These are phyloP conservation scores for Penicillium palitans DNA, from an alignment of 2,329 filamentous ascomycete genomes.

Conservation along the genomic window DNA sequence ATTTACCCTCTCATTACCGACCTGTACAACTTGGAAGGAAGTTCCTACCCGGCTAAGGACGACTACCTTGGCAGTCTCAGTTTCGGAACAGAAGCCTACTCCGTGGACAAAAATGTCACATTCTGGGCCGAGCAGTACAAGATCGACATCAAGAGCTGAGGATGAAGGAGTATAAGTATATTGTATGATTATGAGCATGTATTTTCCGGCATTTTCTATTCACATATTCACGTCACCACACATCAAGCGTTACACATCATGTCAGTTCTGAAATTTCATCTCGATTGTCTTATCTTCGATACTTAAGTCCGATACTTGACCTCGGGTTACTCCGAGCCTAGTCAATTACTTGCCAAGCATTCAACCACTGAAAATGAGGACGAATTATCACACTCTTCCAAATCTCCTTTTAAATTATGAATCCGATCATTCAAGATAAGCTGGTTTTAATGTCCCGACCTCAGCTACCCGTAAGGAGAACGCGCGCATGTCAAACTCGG, in stretches of 20 bases:
- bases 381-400: not conserved
- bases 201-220: not conserved
- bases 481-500: not conserved
- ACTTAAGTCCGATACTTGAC: not conserved
- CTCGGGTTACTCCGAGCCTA: not conserved
- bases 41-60: conserved; percentile 39
- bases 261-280: not conserved
- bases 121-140: conserved; percentile 45
- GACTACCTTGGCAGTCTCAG: conserved; percentile 56
- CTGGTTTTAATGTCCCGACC: not conserved
- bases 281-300: not conserved
- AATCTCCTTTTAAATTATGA: not conserved
- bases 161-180: not conserved
- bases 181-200: conserved; percentile 10
- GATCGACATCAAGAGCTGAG: conserved; percentile 30
- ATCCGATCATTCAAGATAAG: not conserved
- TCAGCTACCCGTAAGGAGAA: not conserved
- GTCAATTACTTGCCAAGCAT: not conserved
- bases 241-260: conserved; percentile 7
- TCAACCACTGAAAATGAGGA: not conserved
- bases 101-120: conserved; percentile 48
- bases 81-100: conserved; percentile 56
- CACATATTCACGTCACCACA: not conserved
- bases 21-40: conserved; percentile 37
- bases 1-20: conserved; percentile 49